These are phyloP conservation scores for Kwoniella mangroviensis DNA, from an alignment of 768 basidiomycete genomes.

Conservation along the genomic window DNA sequence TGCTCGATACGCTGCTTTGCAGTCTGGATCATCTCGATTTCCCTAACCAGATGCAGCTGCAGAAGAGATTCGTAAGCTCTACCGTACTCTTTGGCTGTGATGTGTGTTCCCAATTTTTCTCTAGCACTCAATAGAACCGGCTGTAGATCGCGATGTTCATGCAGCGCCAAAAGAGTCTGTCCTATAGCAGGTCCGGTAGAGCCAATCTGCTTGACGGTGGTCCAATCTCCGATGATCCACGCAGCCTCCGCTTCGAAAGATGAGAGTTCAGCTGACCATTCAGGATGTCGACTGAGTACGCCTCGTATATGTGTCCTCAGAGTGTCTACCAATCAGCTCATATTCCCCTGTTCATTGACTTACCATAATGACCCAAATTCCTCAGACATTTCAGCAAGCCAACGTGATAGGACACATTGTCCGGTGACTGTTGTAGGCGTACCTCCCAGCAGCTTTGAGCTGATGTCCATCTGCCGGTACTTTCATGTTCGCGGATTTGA, in stretches of 20 bases:
- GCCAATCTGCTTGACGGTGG: conserved; percentile 71
- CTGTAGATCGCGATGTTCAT: conserved; percentile 61
- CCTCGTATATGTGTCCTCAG: conserved; percentile 92
- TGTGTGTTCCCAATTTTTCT: conserved; percentile 73
- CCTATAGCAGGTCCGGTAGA: conserved; percentile 63
- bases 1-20: conserved; percentile 59
- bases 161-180: conserved; percentile 78
- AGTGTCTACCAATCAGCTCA: conserved; percentile 65
- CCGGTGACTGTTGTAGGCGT: conserved; percentile 82
- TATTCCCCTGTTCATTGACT: conserved; percentile 46
- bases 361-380: conserved; percentile 96
- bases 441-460: conserved; percentile 99
- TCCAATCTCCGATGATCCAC: conserved; percentile 96
- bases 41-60: conserved; percentile 82
- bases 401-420: conserved; percentile 84
- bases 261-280: conserved; percentile 76
- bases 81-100: conserved; percentile 79
- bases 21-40: conserved; percentile 68
- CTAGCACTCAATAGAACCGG: conserved; percentile 62
- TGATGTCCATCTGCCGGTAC: conserved; percentile 94
- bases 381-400: conserved; percentile 88
- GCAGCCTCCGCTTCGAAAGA: conserved; percentile 91
- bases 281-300: conserved; percentile 77
- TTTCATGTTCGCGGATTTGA: conserved; percentile 97
- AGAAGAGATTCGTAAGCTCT: conserved; percentile 85